Evolutionary conservation across 2,329 filamentous ascomycete genomes (phyloP).

Genomic region (Fusarium sp.): DNA sequence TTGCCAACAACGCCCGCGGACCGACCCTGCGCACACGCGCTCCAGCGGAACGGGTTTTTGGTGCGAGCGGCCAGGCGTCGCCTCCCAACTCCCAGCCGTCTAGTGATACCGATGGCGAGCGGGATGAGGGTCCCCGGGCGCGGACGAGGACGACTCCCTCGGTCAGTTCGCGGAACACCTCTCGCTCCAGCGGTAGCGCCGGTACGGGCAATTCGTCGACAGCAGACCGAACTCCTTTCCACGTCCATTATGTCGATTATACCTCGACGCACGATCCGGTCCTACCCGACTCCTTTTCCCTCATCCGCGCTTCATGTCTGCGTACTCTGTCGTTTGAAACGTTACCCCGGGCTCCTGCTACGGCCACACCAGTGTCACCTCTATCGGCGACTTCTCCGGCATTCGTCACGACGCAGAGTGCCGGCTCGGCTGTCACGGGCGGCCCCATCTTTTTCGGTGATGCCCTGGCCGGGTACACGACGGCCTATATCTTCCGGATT

Average conservation of each 20-base stretch:
- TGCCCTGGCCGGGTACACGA: slow-evolving; percentile 73
- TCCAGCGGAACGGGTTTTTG: slow-evolving; percentile 69
- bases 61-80: slow-evolving; percentile 59
- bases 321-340: slow-evolving; percentile 76
- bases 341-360: slow-evolving; percentile 66
- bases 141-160: slow-evolving; percentile 59
- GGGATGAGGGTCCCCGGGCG: slow-evolving; percentile 54
- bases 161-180: slow-evolving; percentile 57
- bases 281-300: slow-evolving; percentile 71
- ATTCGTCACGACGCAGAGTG: slow-evolving; percentile 66
- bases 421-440: slow-evolving; percentile 67
- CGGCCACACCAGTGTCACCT: slow-evolving; percentile 53
- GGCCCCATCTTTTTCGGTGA: slow-evolving; percentile 78
- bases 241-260: slow-evolving; percentile 75
- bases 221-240: slow-evolving; percentile 59
- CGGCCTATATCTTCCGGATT: slow-evolving; percentile 77
- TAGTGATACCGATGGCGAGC: slow-evolving; percentile 65
- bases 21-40: slow-evolving; percentile 71
- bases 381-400: slow-evolving; percentile 56
- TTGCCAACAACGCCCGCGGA: slow-evolving; percentile 55
- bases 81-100: slow-evolving; percentile 65
- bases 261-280: slow-evolving; percentile 76
- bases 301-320: slow-evolving; percentile 73
- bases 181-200: slow-evolving; percentile 63
- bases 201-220: slow-evolving; percentile 61